phyloP scores from a whole-genome alignment of 2,329 filamentous ascomycete species.

The Hypoxylon sp. region DNA sequence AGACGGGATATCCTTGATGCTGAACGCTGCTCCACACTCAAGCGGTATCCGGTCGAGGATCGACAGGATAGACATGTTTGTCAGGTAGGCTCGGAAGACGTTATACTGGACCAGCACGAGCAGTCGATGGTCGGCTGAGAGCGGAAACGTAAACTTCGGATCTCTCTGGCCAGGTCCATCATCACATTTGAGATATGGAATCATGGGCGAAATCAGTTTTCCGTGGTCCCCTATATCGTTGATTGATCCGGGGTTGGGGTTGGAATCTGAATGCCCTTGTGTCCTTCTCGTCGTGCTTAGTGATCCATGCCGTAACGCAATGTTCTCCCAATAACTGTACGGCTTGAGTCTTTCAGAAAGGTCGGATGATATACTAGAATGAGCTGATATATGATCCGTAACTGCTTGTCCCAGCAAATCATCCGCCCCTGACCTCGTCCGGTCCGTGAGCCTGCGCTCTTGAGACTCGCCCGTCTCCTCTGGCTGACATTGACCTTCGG shows the following conservation, averaged over 20 bases:
- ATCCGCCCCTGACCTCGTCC: background rate
- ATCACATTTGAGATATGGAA: slow-evolving; percentile 28
- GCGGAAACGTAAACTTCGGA: slow-evolving; percentile 33
- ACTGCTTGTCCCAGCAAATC: slow-evolving; percentile 1
- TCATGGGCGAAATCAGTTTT: slow-evolving; percentile 32
- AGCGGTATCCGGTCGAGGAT: slow-evolving; percentile 36
- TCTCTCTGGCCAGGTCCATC: slow-evolving; percentile 1
- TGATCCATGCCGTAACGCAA: slow-evolving; percentile 18
- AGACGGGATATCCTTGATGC: slow-evolving; percentile 29
- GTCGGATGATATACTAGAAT: background rate
- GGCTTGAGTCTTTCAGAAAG: slow-evolving; percentile 23
- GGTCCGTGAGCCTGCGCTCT: background rate
- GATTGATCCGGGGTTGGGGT: background rate
- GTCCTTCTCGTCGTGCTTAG: background rate
- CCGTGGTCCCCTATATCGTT: background rate
- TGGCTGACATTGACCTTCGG: background rate
- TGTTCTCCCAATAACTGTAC: slow-evolving; percentile 36
- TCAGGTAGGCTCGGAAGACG: slow-evolving; percentile 36
- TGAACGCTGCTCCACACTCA: slow-evolving; percentile 37
- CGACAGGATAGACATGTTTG: slow-evolving; percentile 37
- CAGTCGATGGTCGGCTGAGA: slow-evolving; percentile 38
- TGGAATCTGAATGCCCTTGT: background rate
- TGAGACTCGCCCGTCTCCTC: background rate
- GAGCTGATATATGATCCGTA: slow-evolving; percentile 3
- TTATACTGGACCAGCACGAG: slow-evolving; percentile 40